Conservation (phyloP, 2,329 filamentous ascomycete genomes). For the Exophiala viscosa region DNA sequence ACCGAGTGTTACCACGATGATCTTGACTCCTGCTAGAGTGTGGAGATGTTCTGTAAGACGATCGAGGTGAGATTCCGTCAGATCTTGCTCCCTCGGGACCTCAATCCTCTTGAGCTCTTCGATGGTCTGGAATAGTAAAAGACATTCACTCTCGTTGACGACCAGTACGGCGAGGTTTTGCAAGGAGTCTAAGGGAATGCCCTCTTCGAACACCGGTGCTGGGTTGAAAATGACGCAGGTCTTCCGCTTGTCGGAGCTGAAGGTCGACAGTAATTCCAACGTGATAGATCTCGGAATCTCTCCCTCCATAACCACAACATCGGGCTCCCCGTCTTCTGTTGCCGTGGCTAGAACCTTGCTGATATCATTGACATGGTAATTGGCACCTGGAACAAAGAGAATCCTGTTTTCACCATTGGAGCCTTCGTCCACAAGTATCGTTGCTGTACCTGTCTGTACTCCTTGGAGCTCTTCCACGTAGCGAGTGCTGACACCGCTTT, state of each 20-base stretch:
- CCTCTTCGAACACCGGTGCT: slow-evolving; percentile 74
- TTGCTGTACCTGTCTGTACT: slow-evolving; percentile 64
- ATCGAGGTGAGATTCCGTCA: slow-evolving; percentile 31
- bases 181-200: slow-evolving; percentile 65
- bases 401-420: slow-evolving; percentile 71
- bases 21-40: slow-evolving; percentile 60
- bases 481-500: slow-evolving; percentile 60
- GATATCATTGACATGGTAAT: slow-evolving; percentile 47
- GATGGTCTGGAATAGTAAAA: slow-evolving; percentile 58
- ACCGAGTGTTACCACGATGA: slow-evolving; percentile 81
- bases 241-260: slow-evolving; percentile 44
- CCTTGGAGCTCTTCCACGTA: slow-evolving; percentile 48
- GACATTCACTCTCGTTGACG: slow-evolving; percentile 86
- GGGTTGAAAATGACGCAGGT: slow-evolving; percentile 78
- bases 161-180: slow-evolving; percentile 70
- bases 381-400: slow-evolving; percentile 68
- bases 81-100: slow-evolving; percentile 30
- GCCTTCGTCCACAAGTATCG: slow-evolving; percentile 71
- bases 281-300: slow-evolving; percentile 68
- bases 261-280: slow-evolving; percentile 53
- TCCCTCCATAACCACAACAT: slow-evolving; percentile 72
- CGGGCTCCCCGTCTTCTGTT: slow-evolving; percentile 45
- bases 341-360: slow-evolving; percentile 38
- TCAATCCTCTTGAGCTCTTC: slow-evolving; percentile 20
- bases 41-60: slow-evolving; percentile 60